A percentile compares a stretch with the other conserved stretches of the same genome.
Evolutionary conservation across 352 stramenopile species (phyloP).

Genomic region (Phytophthora cactorum): DNA sequence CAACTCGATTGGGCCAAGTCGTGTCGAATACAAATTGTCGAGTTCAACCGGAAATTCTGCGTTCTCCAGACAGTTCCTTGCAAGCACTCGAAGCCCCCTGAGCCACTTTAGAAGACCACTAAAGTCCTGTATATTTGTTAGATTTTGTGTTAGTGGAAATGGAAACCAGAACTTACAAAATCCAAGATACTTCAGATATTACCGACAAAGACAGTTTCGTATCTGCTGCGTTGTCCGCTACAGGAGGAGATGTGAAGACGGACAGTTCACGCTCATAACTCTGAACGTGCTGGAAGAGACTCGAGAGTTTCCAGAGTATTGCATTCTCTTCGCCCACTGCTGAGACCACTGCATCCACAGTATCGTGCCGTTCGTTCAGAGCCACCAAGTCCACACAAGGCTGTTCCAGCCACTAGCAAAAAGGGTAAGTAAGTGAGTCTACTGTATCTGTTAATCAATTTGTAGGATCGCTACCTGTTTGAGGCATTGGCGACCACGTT

Average conservation of each 20-base stretch:
- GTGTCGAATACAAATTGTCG: background rate
- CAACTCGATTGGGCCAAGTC: conserved; percentile 4
- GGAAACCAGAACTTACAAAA: background rate
- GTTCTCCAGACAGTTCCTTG: conserved; percentile 8
- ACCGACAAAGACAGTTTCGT: conserved; percentile 23
- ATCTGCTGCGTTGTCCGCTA: background rate
- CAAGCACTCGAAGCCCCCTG: conserved; percentile 9
- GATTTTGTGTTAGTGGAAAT: background rate
- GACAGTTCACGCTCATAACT: conserved; percentile 28
- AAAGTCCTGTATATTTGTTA: conserved; percentile 20
- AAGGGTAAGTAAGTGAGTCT: background rate
- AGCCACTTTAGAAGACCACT: conserved; percentile 22
- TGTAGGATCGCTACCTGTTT: conserved; percentile 18
- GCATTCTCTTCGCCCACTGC: background rate
- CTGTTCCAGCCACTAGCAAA: conserved; percentile 31
- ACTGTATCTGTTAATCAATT: background rate
- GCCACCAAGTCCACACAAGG: conserved; percentile 21
- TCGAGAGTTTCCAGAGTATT: conserved; percentile 21
- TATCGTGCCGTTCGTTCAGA: conserved; percentile 25
- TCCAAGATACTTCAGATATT: background rate
- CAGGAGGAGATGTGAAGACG: conserved; percentile 5
- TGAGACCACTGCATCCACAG: conserved; percentile 27
- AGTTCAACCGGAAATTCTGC: background rate
- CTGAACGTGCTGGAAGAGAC: conserved; percentile 37
- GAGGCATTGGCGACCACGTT: conserved; percentile 23